Conservation (phyloP, 2,329 filamentous ascomycete species). For the Didymellaceae sp. region DNA sequence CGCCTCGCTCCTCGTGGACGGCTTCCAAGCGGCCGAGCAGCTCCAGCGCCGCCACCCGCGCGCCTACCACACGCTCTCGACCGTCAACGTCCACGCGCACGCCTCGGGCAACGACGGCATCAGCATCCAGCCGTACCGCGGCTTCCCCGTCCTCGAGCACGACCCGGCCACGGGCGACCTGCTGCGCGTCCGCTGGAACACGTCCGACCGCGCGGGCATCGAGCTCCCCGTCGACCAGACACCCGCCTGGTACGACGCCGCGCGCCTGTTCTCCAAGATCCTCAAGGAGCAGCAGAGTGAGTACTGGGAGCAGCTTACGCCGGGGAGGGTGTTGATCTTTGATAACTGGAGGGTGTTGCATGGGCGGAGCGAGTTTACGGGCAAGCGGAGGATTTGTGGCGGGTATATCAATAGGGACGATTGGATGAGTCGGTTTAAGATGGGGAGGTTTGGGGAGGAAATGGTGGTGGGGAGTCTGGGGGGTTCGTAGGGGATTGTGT, state of each 20-base stretch:
- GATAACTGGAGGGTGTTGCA: constrained; percentile 97
- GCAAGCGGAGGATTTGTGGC: constrained; percentile 86
- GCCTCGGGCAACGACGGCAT: constrained; percentile 87
- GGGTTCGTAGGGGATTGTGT: background rate
- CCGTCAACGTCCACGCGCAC: constrained; percentile 72
- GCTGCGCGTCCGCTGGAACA: constrained; percentile 87
- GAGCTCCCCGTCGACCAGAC: constrained; percentile 61
- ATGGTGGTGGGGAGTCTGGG: constrained; percentile 24
- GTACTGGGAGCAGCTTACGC: constrained; percentile 81
- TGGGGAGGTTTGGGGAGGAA: constrained; percentile 21
- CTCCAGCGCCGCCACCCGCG: constrained; percentile 56
- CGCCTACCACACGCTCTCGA: constrained; percentile 66
- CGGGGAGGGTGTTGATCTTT: constrained; percentile 86
- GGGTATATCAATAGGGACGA: constrained; percentile 64
- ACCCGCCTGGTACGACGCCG: constrained; percentile 78
- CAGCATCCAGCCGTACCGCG: constrained; percentile 73
- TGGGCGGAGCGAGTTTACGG: constrained; percentile 81
- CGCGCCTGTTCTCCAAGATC: constrained; percentile 74
- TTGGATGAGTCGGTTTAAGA: constrained; percentile 37
- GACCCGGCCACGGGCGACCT: constrained; percentile 55
- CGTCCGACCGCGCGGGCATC: constrained; percentile 79
- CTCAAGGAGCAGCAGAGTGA: constrained; percentile 69
- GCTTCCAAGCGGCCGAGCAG: constrained; percentile 72
- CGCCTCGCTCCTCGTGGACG: constrained; percentile 82
- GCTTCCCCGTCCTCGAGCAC: constrained; percentile 75